phyloP scores from a whole-genome alignment of 164 flowering plant species.

The Cinnamomum chago region DNA sequence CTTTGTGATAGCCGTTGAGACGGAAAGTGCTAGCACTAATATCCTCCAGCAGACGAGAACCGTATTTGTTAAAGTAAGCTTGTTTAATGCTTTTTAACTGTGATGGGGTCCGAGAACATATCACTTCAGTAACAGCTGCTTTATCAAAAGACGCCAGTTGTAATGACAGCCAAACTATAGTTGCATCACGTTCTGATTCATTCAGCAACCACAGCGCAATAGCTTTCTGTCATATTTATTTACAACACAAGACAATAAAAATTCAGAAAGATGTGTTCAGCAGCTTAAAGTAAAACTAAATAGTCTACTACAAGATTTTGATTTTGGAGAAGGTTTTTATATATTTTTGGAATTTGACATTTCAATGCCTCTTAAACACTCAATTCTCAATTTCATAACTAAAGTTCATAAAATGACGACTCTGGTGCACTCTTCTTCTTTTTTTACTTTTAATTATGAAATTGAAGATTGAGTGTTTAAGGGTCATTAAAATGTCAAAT shows the following conservation, averaged over 20 bases:
- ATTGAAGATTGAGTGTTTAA: no score
- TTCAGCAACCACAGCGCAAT: conserved; percentile 38
- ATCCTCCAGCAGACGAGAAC: conserved; percentile 12
- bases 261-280: background rate
- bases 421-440: no score
- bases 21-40: background rate
- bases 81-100: conserved; percentile 34
- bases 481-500: no score
- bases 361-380: no score
- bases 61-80: conserved; percentile 25
- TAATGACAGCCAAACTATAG: conserved; percentile 20
- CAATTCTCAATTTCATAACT: no score
- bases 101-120: conserved; percentile 43
- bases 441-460: no score
- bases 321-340: no score
- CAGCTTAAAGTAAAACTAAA: no score
- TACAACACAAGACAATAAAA: background rate
- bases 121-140: conserved; percentile 34
- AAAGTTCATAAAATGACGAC: no score
- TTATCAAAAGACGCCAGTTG: conserved; percentile 12
- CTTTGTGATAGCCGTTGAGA: background rate
- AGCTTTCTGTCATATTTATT: conserved; percentile 24
- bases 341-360: no score
- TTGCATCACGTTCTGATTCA: conserved; percentile 36
- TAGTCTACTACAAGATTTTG: no score